Conservation (phyloP, 2,329 filamentous ascomycete species). For the Plenodomus biglobosus region DNA sequence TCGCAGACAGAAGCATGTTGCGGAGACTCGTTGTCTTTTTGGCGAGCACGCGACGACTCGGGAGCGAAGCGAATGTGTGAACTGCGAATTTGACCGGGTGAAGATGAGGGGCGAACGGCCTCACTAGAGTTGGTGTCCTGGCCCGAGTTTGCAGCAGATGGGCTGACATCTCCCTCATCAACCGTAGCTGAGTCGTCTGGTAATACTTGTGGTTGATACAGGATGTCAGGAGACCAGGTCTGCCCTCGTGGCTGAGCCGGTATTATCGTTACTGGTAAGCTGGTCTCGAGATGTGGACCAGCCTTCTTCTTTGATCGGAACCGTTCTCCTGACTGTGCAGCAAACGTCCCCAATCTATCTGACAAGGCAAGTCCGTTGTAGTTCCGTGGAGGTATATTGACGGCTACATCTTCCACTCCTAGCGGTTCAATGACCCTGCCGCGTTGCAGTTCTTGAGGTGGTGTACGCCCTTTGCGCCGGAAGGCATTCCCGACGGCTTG, state of each 20-base stretch:
- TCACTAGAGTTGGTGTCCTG: conserved; percentile 15
- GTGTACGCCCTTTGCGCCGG: conserved; percentile 58
- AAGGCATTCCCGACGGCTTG: conserved; percentile 59
- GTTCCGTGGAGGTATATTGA: conserved; percentile 46
- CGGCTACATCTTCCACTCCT: conserved; percentile 36
- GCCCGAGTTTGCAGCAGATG: conserved; percentile 15
- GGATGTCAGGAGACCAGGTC: conserved; percentile 55
- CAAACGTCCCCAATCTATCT: conserved; percentile 51
- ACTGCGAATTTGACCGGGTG: conserved; percentile 17
- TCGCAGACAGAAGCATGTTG: conserved; percentile 2
- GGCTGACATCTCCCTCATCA: conserved; percentile 13
- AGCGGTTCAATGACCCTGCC: conserved; percentile 55
- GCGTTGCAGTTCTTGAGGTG: conserved; percentile 61
- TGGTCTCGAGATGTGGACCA: conserved; percentile 39
- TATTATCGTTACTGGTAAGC: conserved; percentile 62
- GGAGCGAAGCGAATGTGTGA: conserved; percentile 32
- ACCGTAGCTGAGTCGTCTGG: conserved; percentile 25
- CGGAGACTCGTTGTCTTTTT: background rate
- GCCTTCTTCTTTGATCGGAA: conserved; percentile 45
- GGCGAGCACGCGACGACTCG: conserved; percentile 14
- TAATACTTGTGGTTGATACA: conserved; percentile 23
- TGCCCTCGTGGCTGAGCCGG: conserved; percentile 59
- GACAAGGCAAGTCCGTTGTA: conserved; percentile 50
- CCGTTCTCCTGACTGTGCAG: conserved; percentile 52
- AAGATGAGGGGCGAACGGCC: conserved; percentile 7